These are phyloP conservation scores for Hortiboletus flavorubellus DNA, from an alignment of 768 basidiomycete genomes.

Conservation along the genomic window DNA sequence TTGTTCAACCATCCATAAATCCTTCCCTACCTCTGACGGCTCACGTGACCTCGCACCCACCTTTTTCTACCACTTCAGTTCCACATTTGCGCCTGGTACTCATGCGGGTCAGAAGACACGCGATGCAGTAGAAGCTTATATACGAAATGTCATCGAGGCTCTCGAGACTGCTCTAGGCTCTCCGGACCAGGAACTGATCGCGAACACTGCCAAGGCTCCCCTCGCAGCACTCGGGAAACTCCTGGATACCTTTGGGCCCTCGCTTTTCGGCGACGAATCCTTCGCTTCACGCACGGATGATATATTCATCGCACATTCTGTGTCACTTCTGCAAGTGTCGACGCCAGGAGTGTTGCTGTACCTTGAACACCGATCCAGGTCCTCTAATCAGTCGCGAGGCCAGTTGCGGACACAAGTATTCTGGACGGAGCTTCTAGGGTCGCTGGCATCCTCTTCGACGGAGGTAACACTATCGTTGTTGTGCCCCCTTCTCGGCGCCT, in stretches of 20 bases:
- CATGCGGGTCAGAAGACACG: slow-evolving; percentile 12
- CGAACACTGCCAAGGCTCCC: slow-evolving; percentile 10
- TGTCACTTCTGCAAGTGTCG: slow-evolving; percentile 38
- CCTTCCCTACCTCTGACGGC: not conserved
- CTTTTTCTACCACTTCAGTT: slow-evolving; percentile 44
- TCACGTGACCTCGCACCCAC: slow-evolving; percentile 37
- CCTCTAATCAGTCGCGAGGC: slow-evolving; percentile 5
- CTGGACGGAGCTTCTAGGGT: slow-evolving; percentile 38
- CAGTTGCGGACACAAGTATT: slow-evolving; percentile 13
- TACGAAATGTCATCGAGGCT: slow-evolving; percentile 23
- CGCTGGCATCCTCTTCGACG: slow-evolving; percentile 34
- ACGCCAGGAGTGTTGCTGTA: slow-evolving; percentile 51
- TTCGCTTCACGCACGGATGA: slow-evolving; percentile 45
- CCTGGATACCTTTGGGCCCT: slow-evolving; percentile 49
- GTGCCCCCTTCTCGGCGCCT: slow-evolving; percentile 36
- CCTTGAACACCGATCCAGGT: slow-evolving; percentile 31
- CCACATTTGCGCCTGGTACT: slow-evolving; percentile 29
- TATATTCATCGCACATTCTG: slow-evolving; percentile 38
- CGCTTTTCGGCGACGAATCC: slow-evolving; percentile 43
- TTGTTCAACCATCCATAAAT: slow-evolving; percentile 12
- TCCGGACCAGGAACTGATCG: not conserved
- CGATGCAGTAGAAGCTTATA: slow-evolving; percentile 15
- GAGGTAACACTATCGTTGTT: slow-evolving; percentile 39
- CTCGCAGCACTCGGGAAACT: slow-evolving; percentile 37
- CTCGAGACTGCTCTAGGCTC: slow-evolving; percentile 14